Evolutionary conservation across 2,329 filamentous ascomycete species (phyloP).

Genomic region (Colletotrichum zoysiae): DNA sequence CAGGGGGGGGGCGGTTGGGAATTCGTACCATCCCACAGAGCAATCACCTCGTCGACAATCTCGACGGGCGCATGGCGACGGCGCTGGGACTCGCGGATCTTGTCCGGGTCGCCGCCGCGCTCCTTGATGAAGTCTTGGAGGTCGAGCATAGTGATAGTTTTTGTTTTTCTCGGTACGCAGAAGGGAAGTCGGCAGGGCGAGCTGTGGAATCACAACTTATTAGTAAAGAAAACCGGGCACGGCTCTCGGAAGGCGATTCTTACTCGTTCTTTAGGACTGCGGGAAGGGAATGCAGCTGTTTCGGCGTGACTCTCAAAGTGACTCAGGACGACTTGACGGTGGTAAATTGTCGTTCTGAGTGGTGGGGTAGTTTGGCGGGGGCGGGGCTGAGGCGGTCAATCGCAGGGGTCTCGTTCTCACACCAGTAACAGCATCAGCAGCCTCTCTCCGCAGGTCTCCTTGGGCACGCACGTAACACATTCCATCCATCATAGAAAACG

Average conservation of each 20-base stretch:
- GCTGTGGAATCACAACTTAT: not conserved
- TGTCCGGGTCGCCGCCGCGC: conserved; percentile 90
- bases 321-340: conserved; percentile 35
- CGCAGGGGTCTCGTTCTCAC: conserved; percentile 25
- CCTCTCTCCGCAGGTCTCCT: not conserved
- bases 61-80: conserved; percentile 84
- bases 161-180: conserved; percentile 11
- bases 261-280: conserved; percentile 28
- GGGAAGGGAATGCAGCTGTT: conserved; percentile 17
- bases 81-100: conserved; percentile 91
- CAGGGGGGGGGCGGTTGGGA: conserved; percentile 60
- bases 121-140: conserved; percentile 84
- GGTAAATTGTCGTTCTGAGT: conserved; percentile 41
- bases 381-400: conserved; percentile 42
- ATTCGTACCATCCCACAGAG: conserved; percentile 66
- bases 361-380: conserved; percentile 41
- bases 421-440: conserved; percentile 10
- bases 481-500: not conserved
- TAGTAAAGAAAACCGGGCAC: not conserved
- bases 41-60: conserved; percentile 90
- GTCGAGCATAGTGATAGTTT: conserved; percentile 72
- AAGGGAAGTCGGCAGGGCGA: conserved; percentile 4
- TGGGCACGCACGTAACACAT: conserved; percentile 16
- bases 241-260: not conserved
- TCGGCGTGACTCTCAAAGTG: conserved; percentile 27